These are phyloP conservation scores for Tilletia caries DNA, from an alignment of 1,284 basidiomycete species.

Conservation along the genomic window DNA sequence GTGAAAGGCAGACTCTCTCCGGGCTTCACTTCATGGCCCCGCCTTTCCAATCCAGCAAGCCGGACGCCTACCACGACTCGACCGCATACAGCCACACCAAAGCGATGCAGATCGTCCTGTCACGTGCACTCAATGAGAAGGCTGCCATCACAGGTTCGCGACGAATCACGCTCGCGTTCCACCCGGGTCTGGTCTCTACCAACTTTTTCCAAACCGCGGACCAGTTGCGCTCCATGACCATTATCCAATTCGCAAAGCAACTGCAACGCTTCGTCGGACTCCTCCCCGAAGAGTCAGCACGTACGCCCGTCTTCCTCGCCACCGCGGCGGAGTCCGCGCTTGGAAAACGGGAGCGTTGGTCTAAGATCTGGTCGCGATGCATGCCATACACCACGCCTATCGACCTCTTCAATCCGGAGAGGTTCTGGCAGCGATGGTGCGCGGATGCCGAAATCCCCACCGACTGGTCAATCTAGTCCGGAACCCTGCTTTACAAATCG, in stretches of 20 bases:
- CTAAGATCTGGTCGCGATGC: neutral
- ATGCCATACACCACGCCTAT: neutral
- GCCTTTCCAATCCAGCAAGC: neutral
- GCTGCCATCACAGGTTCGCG: neutral
- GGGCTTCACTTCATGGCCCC: neutral
- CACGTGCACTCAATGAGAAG: neutral
- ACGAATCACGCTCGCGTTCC: neutral
- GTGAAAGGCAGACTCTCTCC: neutral
- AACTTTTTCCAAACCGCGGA: neutral
- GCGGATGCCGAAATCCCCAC: conserved; percentile 1
- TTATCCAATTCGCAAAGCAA: neutral
- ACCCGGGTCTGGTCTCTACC: conserved; percentile 1
- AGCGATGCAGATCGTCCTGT: neutral
- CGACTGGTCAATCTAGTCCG: conserved; percentile 8
- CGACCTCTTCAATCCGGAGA: neutral
- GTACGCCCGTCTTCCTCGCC: neutral
- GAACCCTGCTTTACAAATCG: no score
- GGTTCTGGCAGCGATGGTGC: conserved; percentile 8
- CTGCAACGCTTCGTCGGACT: neutral
- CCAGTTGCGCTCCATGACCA: neutral
- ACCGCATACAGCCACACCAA: neutral
- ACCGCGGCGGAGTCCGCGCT: neutral
- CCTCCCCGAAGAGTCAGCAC: neutral
- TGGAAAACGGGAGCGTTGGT: neutral
- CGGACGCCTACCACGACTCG: neutral